Evolutionary conservation across 768 basidiomycete genomes (phyloP).

Genomic region (Podaxis sp.): DNA sequence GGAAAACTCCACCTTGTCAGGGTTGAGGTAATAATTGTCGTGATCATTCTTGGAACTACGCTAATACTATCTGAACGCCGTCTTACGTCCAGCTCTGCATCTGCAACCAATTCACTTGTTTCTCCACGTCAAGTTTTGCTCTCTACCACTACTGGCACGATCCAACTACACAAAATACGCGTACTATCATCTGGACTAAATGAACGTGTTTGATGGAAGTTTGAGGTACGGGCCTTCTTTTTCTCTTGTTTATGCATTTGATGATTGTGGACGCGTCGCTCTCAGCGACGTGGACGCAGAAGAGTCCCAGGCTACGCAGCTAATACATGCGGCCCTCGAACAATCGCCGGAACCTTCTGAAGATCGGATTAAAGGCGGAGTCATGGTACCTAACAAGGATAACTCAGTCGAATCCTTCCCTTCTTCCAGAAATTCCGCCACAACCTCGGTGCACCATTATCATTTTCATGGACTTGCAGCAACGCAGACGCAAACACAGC

Average conservation of each 20-base stretch:
- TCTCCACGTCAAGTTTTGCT: background rate
- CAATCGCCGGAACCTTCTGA: slow-evolving; percentile 5
- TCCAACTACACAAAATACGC: background rate
- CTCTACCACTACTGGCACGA: background rate
- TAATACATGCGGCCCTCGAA: slow-evolving; percentile 21
- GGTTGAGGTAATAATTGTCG: background rate
- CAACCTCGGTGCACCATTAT: slow-evolving; percentile 44
- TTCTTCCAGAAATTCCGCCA: slow-evolving; percentile 29
- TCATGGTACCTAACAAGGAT: slow-evolving; percentile 26
- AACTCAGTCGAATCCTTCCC: slow-evolving; percentile 42
- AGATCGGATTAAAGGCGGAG: background rate
- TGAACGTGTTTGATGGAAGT: slow-evolving; percentile 38
- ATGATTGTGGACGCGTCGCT: background rate
- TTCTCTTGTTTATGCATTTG: background rate
- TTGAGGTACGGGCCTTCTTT: slow-evolving; percentile 13
- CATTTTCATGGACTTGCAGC: slow-evolving; percentile 56
- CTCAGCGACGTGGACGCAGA: slow-evolving; percentile 36
- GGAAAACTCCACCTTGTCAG: background rate
- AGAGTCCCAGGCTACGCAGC: slow-evolving; percentile 56
- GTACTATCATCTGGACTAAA: slow-evolving; percentile 16
- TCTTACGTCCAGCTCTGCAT: slow-evolving; percentile 8
- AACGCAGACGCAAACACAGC: slow-evolving; percentile 55
- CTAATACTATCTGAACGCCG: background rate
- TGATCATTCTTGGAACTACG: background rate
- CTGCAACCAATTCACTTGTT: background rate